Base-by-base conservation (phyloP, 192 early-diverging fungal genomes). In the Lunasporangiospora selenospora region DNA sequence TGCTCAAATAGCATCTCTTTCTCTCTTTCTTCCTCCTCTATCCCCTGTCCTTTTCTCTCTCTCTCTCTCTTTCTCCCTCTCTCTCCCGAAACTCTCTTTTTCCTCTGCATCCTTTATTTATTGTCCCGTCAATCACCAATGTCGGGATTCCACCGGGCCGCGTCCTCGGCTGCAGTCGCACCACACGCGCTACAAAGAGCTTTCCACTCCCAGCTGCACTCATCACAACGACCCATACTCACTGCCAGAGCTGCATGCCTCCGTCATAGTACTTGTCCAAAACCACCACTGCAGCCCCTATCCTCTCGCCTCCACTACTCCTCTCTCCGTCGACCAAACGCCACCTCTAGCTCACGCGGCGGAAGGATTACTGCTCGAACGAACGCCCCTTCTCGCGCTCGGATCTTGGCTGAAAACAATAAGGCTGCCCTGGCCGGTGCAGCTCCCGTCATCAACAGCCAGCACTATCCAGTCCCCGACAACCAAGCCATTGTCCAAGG, bases 351-450 rank as follows among this genome's bases (percentile, higher is more conserved):
- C 36, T 40, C 52, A 2, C 44, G 51, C 0, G 62, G 65, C 6
- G 65, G 65, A 45, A 55, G 65, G 13, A 53, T 67, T 26, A 50
- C 42, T n/a, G 42, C 65, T 21, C 39, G 65, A 33, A 43, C 57
- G 30, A 37, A 45, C 26, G 50, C 50, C 31, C 65, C 55, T 11
- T 57, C 65, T 27, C 49, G 65, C 12, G 32, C 43, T 16, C 53
- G 9, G 46, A 66, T 27, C 19, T 13, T 47, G 45, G 21, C 24
- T 21, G 13, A 47, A 29, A 47, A 11, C 7, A 46, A 26, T 26
- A 46, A 10, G 19, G 41, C 55, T 4, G 53, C 67, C 16, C 8
- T 62, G 16, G 54, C 69, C 21, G 55, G 32, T 3, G 55, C 69
- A 4, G 53, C 47, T 7, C 38, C 61, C 57, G 1, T 49, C 57